Percentiles rank a stretch among this genome's conserved stretches.
phyloP scores from a whole-genome alignment of 2,329 filamentous ascomycete genomes.

The Calonectria henricotiae region DNA sequence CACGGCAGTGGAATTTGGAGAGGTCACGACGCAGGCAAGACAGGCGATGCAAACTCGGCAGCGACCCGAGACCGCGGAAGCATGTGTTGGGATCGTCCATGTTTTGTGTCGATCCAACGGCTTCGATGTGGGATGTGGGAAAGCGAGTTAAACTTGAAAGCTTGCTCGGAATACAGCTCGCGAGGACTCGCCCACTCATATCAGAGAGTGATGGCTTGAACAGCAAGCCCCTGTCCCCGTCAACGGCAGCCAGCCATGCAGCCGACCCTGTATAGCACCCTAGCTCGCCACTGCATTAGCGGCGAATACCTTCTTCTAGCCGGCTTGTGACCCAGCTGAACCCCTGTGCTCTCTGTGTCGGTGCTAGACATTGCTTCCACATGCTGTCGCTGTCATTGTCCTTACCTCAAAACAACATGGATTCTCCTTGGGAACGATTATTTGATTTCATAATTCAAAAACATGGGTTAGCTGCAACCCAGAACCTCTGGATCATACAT shows the following conservation, averaged over 20 bases:
- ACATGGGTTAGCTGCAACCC: background rate
- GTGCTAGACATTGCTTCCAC: background rate
- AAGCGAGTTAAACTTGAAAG: background rate
- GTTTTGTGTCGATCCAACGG: conserved; percentile 24
- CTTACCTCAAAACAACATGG: background rate
- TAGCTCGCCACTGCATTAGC: conserved; percentile 21
- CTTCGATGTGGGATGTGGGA: conserved; percentile 5
- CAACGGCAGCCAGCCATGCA: background rate
- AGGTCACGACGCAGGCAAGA: conserved; percentile 13
- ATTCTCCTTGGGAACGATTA: background rate
- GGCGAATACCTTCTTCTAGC: background rate
- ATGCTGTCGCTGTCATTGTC: background rate
- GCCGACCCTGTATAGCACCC: background rate
- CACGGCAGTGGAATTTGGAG: background rate
- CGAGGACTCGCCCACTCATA: background rate
- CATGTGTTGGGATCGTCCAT: conserved; percentile 18
- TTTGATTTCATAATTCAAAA: too few relatives aligned
- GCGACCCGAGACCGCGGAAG: conserved; percentile 23
- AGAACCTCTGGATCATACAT: background rate
- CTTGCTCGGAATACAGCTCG: background rate
- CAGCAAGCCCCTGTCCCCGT: background rate
- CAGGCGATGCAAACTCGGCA: conserved; percentile 14
- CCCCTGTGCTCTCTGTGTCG: background rate
- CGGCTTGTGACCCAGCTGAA: background rate
- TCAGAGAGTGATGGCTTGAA: conserved; percentile 8